Evolutionary conservation across 192 early-diverging fungal species (phyloP), one percentile per base, ranked within the genome.

Genomic region (Dissophora globulifera): DNA sequence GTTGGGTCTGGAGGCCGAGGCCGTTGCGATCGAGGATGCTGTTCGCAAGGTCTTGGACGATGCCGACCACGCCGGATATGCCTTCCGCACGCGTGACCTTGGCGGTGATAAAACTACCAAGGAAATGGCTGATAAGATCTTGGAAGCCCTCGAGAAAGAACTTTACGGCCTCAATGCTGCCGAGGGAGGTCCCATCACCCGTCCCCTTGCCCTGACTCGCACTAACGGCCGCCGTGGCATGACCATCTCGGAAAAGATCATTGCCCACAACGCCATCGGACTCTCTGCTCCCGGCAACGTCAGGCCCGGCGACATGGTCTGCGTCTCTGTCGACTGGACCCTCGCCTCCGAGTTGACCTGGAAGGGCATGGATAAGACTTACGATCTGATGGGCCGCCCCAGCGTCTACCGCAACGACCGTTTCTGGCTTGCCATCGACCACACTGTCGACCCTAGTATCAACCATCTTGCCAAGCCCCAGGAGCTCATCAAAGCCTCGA

Each of bases 91-190:
- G 13, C 90, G 87, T 56, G 98, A 99, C 70, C 87, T 99, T 55
- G 91, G 89, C 46, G 98, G 98, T 48, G 62, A 81, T 15, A 89
- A 91, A 22, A 82, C 91, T 19, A 99, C 98, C n/a, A 67, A 76
- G 42, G 88, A 98, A 78, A 88, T 99, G 62, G 98, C 96, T 58
- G 93, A 98, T 67, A 95, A 96, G 51, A 86, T 99, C 51, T 85
- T 90, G 58, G 87, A 87, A 59, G 90, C 85, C 29, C 84, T 94
- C 26, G 80, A 79, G 29, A 78, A 85, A 26, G 83, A 87, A 45
- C 88, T 93, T 46, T 81, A 87, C 52, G 86, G 89, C 53, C 59
- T 82, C 25, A 82, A 79, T 51, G 53, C 75, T 50, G 80, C 63
- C 33, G 78, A 81, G 56, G 63, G 63, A 25, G 50, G 43, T 30